These are phyloP conservation scores for Silybum marianum DNA, from an alignment of 129 eudicot genomes.

Conservation along the genomic window DNA sequence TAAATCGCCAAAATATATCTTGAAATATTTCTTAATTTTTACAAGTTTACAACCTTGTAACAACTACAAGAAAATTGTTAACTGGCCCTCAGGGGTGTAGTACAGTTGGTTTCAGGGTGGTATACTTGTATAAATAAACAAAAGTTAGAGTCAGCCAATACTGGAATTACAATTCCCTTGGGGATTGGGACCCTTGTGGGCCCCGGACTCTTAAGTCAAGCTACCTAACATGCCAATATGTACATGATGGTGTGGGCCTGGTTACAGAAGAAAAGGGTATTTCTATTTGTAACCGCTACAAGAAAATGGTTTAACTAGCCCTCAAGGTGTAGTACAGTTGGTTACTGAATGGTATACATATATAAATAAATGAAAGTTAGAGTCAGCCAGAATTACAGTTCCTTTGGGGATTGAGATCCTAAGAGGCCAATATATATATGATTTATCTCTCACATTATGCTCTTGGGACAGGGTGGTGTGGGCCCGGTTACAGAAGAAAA, in stretches of 20 bases:
- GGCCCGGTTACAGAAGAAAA: neutral
- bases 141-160: too few relatives aligned
- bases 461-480: neutral
- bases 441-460: neutral
- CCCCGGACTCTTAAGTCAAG: too few relatives aligned
- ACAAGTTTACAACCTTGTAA: neutral
- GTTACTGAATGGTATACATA: neutral
- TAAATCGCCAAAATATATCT: neutral
- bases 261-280: too few relatives aligned
- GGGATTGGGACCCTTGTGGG: neutral
- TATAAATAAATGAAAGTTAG: too few relatives aligned
- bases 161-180: neutral
- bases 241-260: too few relatives aligned
- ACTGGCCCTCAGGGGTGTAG: neutral
- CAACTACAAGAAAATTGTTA: neutral
- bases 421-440: neutral
- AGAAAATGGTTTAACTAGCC: neutral
- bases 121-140: neutral
- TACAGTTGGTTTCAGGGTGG: neutral
- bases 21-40: neutral
- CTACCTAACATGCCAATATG: too few relatives aligned
- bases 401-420: neutral
- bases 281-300: neutral
- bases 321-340: neutral
- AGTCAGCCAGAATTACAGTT: neutral